Conservation (phyloP, 2,329 filamentous ascomycete species). For the Fusarium sp. region DNA sequence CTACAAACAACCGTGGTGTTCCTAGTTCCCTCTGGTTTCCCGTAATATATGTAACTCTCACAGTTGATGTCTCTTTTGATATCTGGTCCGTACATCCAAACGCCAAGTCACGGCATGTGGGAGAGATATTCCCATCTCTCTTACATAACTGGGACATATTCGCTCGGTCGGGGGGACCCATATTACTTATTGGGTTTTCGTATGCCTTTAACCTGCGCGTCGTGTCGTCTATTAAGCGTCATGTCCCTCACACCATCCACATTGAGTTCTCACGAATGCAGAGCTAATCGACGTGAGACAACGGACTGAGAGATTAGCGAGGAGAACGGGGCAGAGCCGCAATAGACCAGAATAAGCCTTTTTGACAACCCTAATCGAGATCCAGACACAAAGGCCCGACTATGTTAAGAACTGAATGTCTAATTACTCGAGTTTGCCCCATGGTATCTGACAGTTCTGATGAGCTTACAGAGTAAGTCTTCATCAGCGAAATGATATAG, state of each 20-base stretch:
- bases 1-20: background rate
- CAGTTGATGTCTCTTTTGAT: background rate
- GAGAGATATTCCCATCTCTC: background rate
- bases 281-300: slow-evolving; percentile 11
- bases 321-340: slow-evolving; percentile 2
- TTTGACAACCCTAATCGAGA: background rate
- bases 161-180: background rate
- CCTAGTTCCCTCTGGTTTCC: background rate
- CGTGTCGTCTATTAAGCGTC: slow-evolving; percentile 18
- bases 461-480: background rate
- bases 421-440: too few relatives aligned
- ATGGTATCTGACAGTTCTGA: too few relatives aligned
- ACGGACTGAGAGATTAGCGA: slow-evolving; percentile 1
- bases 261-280: slow-evolving; percentile 18
- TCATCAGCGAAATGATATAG: background rate
- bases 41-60: background rate
- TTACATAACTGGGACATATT: background rate
- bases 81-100: background rate
- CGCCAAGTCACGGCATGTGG: background rate
- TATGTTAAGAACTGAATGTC: background rate
- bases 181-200: background rate
- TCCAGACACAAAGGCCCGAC: background rate
- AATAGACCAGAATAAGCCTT: background rate
- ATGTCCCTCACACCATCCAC: background rate
- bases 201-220: background rate